Evolutionary conservation across 257 asterid genomes (phyloP).

Genomic region (Solanum okadae): DNA sequence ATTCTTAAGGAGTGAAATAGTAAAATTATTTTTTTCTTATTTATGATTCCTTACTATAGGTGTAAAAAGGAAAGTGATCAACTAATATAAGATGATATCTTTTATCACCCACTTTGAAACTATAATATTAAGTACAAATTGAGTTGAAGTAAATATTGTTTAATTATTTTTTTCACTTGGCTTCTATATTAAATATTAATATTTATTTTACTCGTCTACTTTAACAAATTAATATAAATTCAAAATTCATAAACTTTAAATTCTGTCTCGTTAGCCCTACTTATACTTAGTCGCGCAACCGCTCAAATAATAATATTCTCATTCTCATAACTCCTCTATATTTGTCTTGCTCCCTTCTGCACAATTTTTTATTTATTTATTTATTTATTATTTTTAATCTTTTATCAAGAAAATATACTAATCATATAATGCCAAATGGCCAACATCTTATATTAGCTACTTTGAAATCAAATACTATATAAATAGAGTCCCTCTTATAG

Average conservation of each 20-base stretch:
- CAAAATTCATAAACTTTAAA: too few relatives aligned
- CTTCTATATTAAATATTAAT: too few relatives aligned
- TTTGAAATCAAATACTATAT: background rate
- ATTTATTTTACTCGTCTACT: fast-evolving
- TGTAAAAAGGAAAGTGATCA: background rate
- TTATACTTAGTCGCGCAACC: background rate
- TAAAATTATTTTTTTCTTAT: too few relatives aligned
- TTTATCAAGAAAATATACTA: background rate
- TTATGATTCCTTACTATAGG: fast-evolving
- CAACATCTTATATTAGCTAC: background rate
- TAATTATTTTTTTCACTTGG: background rate
- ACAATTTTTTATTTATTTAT: too few relatives aligned
- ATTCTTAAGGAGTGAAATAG: fast-evolving
- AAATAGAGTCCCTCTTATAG: background rate
- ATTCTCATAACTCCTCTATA: background rate
- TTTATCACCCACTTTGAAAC: too few relatives aligned
- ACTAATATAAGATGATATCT: background rate
- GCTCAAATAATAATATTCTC: background rate
- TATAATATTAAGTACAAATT: background rate
- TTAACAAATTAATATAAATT: too few relatives aligned
- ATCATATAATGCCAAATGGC: background rate
- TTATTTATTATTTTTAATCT: too few relatives aligned
- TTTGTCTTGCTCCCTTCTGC: background rate
- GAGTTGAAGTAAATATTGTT: fast-evolving
- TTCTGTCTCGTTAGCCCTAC: too few relatives aligned